Evolutionary conservation across 1,139 yeast species (phyloP).

Genomic region (Hansenula sp.): DNA sequence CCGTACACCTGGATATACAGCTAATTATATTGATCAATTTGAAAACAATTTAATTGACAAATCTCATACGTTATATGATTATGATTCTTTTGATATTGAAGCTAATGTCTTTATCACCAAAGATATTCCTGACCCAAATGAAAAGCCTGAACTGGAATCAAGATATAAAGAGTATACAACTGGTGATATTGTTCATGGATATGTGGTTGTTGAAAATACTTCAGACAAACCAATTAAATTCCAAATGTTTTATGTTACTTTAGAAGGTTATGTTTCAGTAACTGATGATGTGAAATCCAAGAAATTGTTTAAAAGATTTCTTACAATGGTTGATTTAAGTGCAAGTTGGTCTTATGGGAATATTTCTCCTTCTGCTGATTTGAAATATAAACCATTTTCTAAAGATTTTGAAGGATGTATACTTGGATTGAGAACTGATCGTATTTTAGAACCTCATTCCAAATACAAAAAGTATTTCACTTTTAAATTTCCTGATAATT

Average conservation of each 20-base stretch:
- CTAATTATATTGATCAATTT: background rate
- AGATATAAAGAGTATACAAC: constrained; percentile 44
- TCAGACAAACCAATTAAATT: constrained; percentile 39
- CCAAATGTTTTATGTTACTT: constrained; percentile 53
- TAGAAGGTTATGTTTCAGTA: constrained; percentile 43
- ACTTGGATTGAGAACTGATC: constrained; percentile 48
- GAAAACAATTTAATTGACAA: constrained; percentile 11
- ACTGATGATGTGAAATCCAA: constrained; percentile 24
- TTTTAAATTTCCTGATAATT: constrained; percentile 55
- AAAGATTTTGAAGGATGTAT: constrained; percentile 44
- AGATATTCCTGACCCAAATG: constrained; percentile 25
- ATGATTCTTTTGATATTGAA: constrained; percentile 23
- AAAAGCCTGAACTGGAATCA: constrained; percentile 24
- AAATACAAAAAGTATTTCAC: constrained; percentile 60
- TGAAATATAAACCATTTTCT: constrained; percentile 40
- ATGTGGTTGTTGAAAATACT: constrained; percentile 40
- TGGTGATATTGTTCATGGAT: constrained; percentile 55
- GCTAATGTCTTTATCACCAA: constrained; percentile 32
- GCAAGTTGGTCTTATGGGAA: constrained; percentile 38
- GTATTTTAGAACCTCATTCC: constrained; percentile 45
- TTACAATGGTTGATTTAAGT: constrained; percentile 38
- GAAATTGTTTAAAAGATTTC: constrained; percentile 30
- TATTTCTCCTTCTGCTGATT: constrained; percentile 40
- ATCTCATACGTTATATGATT: constrained; percentile 11
- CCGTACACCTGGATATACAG: background rate